These are phyloP conservation scores for Hymenoscyphus linearis DNA, from an alignment of 2,329 filamentous ascomycete species.

Conservation along the genomic window DNA sequence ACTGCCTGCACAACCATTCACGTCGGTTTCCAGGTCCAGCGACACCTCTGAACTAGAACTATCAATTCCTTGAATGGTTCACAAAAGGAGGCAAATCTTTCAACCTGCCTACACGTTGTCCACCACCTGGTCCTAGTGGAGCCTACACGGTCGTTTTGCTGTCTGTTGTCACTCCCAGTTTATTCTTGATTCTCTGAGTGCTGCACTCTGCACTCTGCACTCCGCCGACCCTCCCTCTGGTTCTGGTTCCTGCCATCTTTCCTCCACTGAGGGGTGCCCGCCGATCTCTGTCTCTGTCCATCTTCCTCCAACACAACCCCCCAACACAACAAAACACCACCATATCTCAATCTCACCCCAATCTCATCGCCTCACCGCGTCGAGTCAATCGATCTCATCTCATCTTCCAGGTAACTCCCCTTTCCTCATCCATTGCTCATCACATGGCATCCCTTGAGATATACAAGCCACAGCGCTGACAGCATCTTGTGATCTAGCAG, in stretches of 20 bases:
- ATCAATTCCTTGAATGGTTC: not conserved
- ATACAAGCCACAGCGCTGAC: slow-evolving; percentile 24
- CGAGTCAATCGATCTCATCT: not conserved
- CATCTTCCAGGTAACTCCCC: not conserved
- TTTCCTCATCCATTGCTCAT: slow-evolving; percentile 1
- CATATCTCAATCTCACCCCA: no score
- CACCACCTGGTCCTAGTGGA: not conserved
- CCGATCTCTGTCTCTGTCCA: not conserved
- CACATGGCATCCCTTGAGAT: slow-evolving; percentile 18
- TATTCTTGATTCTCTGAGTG: no score
- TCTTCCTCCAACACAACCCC: not conserved
- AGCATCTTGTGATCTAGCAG: slow-evolving; percentile 23
- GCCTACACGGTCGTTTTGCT: not conserved
- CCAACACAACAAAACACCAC: not conserved
- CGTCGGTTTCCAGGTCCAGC: not conserved
- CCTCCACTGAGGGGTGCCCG: not conserved
- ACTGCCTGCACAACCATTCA: not conserved
- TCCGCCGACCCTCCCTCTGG: no score
- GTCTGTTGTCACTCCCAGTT: no score
- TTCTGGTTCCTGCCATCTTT: not conserved
- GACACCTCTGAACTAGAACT: not conserved
- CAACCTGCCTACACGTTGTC: not conserved
- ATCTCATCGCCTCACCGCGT: not conserved
- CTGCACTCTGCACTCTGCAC: no score
- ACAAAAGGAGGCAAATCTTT: not conserved